Evolutionary conservation across 2,329 filamentous ascomycete species (phyloP), one percentile per base, ranked within the genome.

Genomic region (Talaromyces sp.): DNA sequence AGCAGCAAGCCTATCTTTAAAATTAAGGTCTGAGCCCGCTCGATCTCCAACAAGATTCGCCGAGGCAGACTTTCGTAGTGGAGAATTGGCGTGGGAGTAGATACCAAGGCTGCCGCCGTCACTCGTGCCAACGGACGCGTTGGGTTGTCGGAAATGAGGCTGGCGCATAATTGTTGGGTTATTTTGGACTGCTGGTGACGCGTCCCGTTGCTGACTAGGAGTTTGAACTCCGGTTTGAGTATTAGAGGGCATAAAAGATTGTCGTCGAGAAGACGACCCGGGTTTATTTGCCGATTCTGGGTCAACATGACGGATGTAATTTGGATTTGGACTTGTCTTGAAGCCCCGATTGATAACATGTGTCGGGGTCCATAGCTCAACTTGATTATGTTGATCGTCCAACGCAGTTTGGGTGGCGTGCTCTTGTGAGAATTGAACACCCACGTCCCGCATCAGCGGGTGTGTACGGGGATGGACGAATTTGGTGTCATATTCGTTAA

Each of bases 401-500:
- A 75, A 75, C 58, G 72, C 74, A 25, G 78, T 69, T 30, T 71
- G 68, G 55, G 71, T 68, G 32, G 62, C 74, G 66, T 70, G 73
- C 65, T 69, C 73, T 64, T 76, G 72, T 0, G 85, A 86, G 62
- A 89, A 88, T 73, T 98, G 93, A 0, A 90, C 95, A 6, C 86
- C 90, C 1, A 93, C 92, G 69, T 89, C 85, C 66, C 88, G 81
- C 66, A 96, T 90, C 5, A 90, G 81, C 8, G 89, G 90, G 68
- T 96, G 90, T n/a, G 96, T 85, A 11, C 88, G 84, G 2, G 95
- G 95, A 70, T 96, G 92, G 0, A 99, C 95, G 71, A 89, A 97
- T 78, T 99, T 99, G 67, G 87, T 91, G 72, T 98, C 92, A 72
- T 99, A 99, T 77, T 99, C 95, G 72, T 92, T 88, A 77, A 98